Percentiles rank a stretch among this genome's conserved stretches.
These are phyloP conservation scores for Trichocladium uniseriatum DNA, from an alignment of 495 filamentous ascomycete species.

Conservation along the genomic window DNA sequence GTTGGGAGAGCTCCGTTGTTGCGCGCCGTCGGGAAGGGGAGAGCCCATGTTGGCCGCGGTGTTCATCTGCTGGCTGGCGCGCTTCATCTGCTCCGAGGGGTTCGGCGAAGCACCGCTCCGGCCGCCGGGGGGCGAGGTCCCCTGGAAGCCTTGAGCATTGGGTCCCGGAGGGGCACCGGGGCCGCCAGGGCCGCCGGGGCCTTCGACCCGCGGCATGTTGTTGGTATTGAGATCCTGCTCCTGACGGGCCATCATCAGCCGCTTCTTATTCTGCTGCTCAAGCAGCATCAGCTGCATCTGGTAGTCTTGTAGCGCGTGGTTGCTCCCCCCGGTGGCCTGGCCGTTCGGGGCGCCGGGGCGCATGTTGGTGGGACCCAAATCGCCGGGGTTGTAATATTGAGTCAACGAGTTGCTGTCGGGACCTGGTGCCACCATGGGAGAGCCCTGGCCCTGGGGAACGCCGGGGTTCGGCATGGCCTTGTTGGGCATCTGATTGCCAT, in stretches of 20 bases:
- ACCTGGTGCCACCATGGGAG: conserved; percentile 67
- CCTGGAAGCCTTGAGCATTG: conserved; percentile 47
- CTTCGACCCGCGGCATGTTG: conserved; percentile 42
- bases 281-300: conserved; percentile 99
- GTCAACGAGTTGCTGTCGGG: conserved; percentile 53
- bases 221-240: conserved; percentile 74
- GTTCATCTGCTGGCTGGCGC: conserved; percentile 80
- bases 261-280: conserved; percentile 97
- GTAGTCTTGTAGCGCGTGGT: conserved; percentile 94
- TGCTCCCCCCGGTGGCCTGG: conserved; percentile 52
- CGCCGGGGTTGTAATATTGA: conserved; percentile 56
- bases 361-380: conserved; percentile 47
- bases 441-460: conserved; percentile 55
- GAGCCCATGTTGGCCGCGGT: conserved; percentile 63
- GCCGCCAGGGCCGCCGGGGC: conserved; percentile 43
- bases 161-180: conserved; percentile 46
- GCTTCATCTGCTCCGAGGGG: conserved; percentile 80
- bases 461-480: conserved; percentile 47
- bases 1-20: conserved; percentile 73
- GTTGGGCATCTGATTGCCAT: conserved; percentile 67
- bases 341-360: conserved; percentile 46
- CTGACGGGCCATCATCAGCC: conserved; percentile 92
- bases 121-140: conserved; percentile 74
- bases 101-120: conserved; percentile 81
- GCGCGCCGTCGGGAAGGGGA: conserved; percentile 67